Evolutionary conservation across 768 basidiomycete species (phyloP).

Genomic region (Mycena chlorophos): DNA sequence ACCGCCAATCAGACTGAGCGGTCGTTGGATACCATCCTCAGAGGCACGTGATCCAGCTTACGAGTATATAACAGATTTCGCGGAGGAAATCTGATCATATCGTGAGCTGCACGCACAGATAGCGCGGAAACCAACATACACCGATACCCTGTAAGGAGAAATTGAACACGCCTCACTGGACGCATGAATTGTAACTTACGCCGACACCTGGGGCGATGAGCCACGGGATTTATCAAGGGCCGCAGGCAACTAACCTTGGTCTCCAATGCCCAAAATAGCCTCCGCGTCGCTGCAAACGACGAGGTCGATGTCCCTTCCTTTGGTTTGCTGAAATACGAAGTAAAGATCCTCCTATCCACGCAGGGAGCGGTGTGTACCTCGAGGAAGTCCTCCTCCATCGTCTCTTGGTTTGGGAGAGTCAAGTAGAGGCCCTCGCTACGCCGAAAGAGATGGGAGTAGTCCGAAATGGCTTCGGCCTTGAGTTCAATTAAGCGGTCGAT

Average conservation of each 20-base stretch:
- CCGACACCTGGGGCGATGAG: constrained; percentile 65
- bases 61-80: constrained; percentile 81
- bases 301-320: constrained; percentile 65
- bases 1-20: constrained; percentile 58
- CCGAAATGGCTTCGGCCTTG: constrained; percentile 79
- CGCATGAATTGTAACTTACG: constrained; percentile 31
- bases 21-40: background rate
- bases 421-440: constrained; percentile 78
- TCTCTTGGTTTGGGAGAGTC: constrained; percentile 56
- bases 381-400: constrained; percentile 77
- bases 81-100: constrained; percentile 58
- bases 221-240: background rate
- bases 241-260: constrained; percentile 36
- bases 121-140: constrained; percentile 36
- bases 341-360: background rate
- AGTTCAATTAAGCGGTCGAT: background rate
- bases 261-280: constrained; percentile 74
- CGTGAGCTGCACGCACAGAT: constrained; percentile 2
- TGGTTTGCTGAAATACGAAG: constrained; percentile 39
- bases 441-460: constrained; percentile 84
- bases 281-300: constrained; percentile 85
- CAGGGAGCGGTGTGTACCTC: constrained; percentile 32
- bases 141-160: constrained; percentile 43
- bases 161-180: background rate
- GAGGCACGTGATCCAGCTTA: constrained; percentile 25